Conservation (phyloP, 2,329 filamentous ascomycete genomes). For the Tolypocladium cylindrosporum region DNA sequence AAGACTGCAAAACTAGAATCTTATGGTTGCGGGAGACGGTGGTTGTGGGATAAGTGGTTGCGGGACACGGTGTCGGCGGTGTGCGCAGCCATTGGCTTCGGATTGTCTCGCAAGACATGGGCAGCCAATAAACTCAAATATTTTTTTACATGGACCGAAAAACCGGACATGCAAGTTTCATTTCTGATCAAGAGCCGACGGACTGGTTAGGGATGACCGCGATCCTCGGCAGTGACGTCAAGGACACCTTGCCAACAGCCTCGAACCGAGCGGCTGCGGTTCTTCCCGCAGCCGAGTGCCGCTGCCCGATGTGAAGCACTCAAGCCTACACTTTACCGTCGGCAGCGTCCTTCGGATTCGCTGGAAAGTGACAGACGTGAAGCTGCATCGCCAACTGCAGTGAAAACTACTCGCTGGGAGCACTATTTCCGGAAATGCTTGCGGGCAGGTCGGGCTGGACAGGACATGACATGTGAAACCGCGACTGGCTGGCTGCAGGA, state of each 20-base stretch:
- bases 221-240: not conserved
- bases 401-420: not conserved
- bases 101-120: not conserved
- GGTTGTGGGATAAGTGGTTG: too few species aligned
- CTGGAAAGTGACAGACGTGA: not conserved
- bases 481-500: constrained; percentile 1
- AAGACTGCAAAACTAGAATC: not conserved
- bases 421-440: not conserved
- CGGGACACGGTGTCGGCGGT: not conserved
- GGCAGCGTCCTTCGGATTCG: not conserved
- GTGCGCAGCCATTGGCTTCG: not conserved
- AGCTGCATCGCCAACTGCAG: not conserved
- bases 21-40: not conserved
- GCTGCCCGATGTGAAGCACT: not conserved
- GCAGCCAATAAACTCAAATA: not conserved
- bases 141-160: not conserved
- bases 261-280: not conserved
- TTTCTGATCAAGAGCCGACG: not conserved
- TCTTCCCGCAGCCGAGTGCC: not conserved
- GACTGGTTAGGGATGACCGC: not conserved
- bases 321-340: not conserved
- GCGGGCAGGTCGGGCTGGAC: not conserved
- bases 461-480: not conserved
- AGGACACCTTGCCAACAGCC: not conserved
- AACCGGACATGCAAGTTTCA: not conserved